Conservation (phyloP, 2,329 filamentous ascomycete species). For the Fusarium algeriense region DNA sequence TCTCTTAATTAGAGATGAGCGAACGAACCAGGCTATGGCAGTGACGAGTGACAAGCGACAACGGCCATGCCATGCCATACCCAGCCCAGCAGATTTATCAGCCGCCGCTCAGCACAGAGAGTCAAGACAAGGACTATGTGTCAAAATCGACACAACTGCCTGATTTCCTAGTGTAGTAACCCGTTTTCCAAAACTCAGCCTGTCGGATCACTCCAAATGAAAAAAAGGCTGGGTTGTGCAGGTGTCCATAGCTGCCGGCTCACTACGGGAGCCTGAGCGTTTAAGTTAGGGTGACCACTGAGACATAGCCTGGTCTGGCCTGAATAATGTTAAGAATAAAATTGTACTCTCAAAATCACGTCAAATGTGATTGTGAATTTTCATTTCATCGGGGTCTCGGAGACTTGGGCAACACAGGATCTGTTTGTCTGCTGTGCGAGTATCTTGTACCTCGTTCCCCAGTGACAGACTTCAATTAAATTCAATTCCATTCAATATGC, state of each 20-base stretch:
- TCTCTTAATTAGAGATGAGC: constrained; percentile 20
- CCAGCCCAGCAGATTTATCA: constrained; percentile 48
- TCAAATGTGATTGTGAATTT: constrained; percentile 7
- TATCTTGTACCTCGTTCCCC: constrained; percentile 35
- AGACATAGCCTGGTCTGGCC: constrained; percentile 17
- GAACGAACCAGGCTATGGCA: constrained; percentile 32
- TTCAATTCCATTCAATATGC: not conserved
- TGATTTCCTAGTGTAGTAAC: constrained; percentile 33
- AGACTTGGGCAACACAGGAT: constrained; percentile 11
- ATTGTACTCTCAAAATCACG: constrained; percentile 29
- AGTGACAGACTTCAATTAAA: constrained; percentile 2
- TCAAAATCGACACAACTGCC: constrained; percentile 25
- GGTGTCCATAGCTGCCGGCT: constrained; percentile 19
- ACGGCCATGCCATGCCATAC: constrained; percentile 20
- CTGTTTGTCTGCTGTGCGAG: constrained; percentile 16
- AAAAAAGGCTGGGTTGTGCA: constrained; percentile 39
- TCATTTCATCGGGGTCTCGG: constrained; percentile 13
- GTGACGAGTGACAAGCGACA: constrained; percentile 39
- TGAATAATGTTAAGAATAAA: constrained; percentile 9
- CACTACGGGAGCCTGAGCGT: constrained; percentile 30
- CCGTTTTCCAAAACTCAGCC: constrained; percentile 20
- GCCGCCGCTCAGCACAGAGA: constrained; percentile 23
- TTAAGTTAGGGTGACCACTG: constrained; percentile 3
- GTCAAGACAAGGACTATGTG: constrained; percentile 8
- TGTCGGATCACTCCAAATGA: constrained; percentile 33